Evolutionary conservation across 169 alveolate genomes (phyloP), one percentile per base, ranked within the genome.

Genomic region (Plasmodium yoelii): DNA sequence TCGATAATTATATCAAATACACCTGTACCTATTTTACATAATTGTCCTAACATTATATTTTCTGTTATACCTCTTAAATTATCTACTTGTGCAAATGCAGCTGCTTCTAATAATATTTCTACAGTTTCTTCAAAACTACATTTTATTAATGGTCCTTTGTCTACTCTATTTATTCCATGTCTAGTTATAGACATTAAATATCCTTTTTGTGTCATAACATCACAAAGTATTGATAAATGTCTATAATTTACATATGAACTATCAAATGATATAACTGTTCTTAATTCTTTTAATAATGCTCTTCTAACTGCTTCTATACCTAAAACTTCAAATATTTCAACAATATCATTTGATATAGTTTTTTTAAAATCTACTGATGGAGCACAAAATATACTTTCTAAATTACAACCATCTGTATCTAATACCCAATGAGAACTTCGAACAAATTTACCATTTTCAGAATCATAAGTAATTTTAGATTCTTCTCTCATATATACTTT

Each of bases 261-360:
- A 94, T 98, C 98, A 84, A 97, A 96, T 2, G 94, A 92, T 44
- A 96, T 93, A 88, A 93, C 98, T 57, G 95, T 97, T 80, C 99
- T 95, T 63, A 99, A 95, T 93, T 99, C 99, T 57, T 96, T 94
- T 19, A 98, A 95, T 15, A 99, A 93, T 42, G 99, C 97, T 94
- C 97, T 95, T 55, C 99, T 95, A 1, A 97, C 99, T n/a, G 99
- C 99, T 96, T 99, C 99, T 56, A 99, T 98, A 42, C 99, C 99
- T 24, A 98, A 88, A 4, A 97, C 98, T 84, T 96, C 96, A 90
- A 97, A 94, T 42, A 98, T 97, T 95, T 99, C 99, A 60, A 97
- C 97, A 67, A 99, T 96, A 94, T 98, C 99, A 95, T 99, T 99
- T 63, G 99, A 97, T 13, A 96, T 95, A 2, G 99, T 98, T 60